phyloP scores from a whole-genome alignment of 768 basidiomycete genomes.

The Russula earlei region DNA sequence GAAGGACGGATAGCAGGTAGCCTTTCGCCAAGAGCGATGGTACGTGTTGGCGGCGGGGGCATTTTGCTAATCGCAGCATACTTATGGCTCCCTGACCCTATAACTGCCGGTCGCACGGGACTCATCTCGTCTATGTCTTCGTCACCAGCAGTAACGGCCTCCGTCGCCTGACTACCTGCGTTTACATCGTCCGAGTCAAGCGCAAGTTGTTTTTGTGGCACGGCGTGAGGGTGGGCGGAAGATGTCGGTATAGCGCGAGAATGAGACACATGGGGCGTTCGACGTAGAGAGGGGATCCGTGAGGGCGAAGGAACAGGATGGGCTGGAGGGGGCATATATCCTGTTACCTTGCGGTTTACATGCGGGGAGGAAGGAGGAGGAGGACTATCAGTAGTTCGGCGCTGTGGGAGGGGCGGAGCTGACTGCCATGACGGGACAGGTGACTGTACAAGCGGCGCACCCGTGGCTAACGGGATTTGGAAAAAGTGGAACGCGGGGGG shows the following conservation, averaged over 20 bases:
- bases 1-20: constrained; percentile 53
- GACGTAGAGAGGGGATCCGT: not conserved
- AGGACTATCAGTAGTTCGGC: not conserved
- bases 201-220: not conserved
- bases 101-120: not conserved
- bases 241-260: not conserved
- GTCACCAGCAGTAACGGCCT: not conserved
- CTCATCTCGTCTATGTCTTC: not conserved
- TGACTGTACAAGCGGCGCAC: not conserved
- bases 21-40: constrained; percentile 58
- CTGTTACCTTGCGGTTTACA: not conserved
- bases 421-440: constrained; percentile 1
- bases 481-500: not conserved
- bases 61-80: constrained; percentile 24
- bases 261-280: not conserved
- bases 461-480: not conserved
- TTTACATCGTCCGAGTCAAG: constrained; percentile 1
- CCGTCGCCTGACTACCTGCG: not conserved
- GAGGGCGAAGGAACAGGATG: not conserved
- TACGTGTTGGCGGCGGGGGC: constrained; percentile 69
- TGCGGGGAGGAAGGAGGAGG: not conserved
- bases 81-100: not conserved
- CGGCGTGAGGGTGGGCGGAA: not conserved
- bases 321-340: constrained; percentile 1
- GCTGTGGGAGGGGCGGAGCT: constrained; percentile 7